Base-by-base conservation (phyloP, 257 asterid genomes). In the Pogostemon cablin region DNA sequence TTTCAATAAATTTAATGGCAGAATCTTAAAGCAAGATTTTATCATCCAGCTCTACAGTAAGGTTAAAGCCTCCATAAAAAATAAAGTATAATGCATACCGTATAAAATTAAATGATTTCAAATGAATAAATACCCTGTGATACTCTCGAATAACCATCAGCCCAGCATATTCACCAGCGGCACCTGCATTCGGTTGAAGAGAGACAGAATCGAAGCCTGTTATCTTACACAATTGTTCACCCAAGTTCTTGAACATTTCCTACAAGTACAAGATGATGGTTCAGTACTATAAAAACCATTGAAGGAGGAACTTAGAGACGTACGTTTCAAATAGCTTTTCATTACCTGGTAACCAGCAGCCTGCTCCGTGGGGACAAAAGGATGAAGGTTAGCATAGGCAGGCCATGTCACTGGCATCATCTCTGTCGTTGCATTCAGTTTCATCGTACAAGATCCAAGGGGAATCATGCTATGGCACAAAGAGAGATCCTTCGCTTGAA, bases 401-500 rank as follows among this genome's bases (percentile, higher is more conserved):
- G 99, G 97, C 97, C 97, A 95, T 44, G 98, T 91, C 64, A 95
- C 93, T 1, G 99, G 98, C 97, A 91, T 91, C 99, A 95, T 95
- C 82, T 95, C 99, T 2, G 98, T 82, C 0, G 99, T 91, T 53
- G 98, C 98, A 20, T 91, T 95, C 84, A 95, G 67, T 75, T 95
- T 95, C 99, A 95, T 95, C 2, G 99, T 95, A 75, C 99, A 95
- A 44, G 99, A 95, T 66, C 99, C 99, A 79, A 95, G 78, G 1
- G 99, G 97, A 79, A 95, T 95, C 99, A 95, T 95, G 81, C 97
- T 95, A 64, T 91, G 99, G 88, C 97, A 89, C 81, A 95, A 72
- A 0, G 99, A 91, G 62, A 95, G 90, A 78, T 95, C 99, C 85
- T 89, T 95, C 0, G 99, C 78, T 78, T 95, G 97, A 49, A 95